Conservation (phyloP, 306 rosid genomes). For the Alnus rubra region DNA sequence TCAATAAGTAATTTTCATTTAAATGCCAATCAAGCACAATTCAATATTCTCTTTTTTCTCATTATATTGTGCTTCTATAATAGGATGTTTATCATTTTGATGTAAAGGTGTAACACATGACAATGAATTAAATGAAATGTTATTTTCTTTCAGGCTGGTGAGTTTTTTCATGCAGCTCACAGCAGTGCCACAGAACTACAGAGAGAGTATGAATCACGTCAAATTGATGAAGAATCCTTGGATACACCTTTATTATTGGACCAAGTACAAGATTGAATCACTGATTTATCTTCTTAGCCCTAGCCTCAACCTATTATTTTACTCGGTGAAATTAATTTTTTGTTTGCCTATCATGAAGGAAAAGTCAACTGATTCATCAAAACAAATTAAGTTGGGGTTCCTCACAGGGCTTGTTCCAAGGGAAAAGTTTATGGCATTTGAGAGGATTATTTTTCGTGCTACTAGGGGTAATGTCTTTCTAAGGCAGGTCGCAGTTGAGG, state of each 20-base stretch:
- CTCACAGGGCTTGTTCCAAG: slow-evolving; percentile 57
- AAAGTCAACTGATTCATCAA: slow-evolving; percentile 55
- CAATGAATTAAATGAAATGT: slow-evolving; percentile 13
- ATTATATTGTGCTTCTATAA: slow-evolving; percentile 5
- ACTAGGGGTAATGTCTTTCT: slow-evolving; percentile 61
- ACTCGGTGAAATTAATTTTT: slow-evolving; percentile 21
- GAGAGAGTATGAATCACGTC: slow-evolving; percentile 62
- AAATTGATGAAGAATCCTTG: slow-evolving; percentile 54
- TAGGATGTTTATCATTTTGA: slow-evolving; percentile 22
- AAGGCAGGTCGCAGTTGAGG: slow-evolving; percentile 47
- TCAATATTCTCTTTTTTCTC: background rate
- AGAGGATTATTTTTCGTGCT: slow-evolving; percentile 65
- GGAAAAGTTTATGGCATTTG: slow-evolving; percentile 59
- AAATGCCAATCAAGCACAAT: background rate
- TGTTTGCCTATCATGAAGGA: slow-evolving; percentile 57
- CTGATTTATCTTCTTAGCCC: slow-evolving; percentile 18
- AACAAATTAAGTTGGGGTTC: slow-evolving; percentile 59
- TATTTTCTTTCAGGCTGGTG: slow-evolving; percentile 67
- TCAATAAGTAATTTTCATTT: background rate
- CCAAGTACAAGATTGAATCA: slow-evolving; percentile 51
- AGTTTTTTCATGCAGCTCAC: slow-evolving; percentile 66
- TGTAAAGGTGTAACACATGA: slow-evolving; percentile 15
- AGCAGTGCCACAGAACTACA: slow-evolving; percentile 61
- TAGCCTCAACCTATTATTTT: slow-evolving; percentile 4
- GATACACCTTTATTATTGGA: slow-evolving; percentile 66